These are phyloP conservation scores for Mycosphaerella sp. DNA, from an alignment of 2,329 filamentous ascomycete species.

Conservation along the genomic window DNA sequence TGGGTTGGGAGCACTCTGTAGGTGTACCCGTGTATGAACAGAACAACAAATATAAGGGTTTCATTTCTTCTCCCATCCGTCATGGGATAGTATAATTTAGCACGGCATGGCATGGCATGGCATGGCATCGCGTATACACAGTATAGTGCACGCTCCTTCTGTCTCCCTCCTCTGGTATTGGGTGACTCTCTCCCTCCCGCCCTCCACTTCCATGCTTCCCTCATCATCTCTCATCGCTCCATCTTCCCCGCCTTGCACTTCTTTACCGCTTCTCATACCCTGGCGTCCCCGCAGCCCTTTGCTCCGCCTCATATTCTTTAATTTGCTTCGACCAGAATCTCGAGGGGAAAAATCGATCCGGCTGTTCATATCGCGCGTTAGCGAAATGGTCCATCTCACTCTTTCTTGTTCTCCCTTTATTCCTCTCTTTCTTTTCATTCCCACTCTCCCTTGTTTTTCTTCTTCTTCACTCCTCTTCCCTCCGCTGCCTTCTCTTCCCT, in stretches of 20 bases:
- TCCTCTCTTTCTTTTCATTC: background rate
- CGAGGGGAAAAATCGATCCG: conserved; percentile 73
- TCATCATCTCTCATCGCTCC: background rate
- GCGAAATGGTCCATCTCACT: background rate
- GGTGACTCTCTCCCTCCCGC: background rate
- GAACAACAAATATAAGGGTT: too few species aligned
- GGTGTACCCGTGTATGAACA: too few species aligned
- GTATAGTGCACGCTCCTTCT: background rate
- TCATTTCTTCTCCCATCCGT: too few species aligned
- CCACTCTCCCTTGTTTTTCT: background rate
- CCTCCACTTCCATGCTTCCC: too few species aligned
- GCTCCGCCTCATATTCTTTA: conserved; percentile 56
- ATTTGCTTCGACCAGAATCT: conserved; percentile 72
- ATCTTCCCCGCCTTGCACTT: background rate
- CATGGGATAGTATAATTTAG: too few species aligned
- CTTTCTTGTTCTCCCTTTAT: background rate
- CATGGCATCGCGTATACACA: background rate
- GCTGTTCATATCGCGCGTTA: conserved; percentile 29
- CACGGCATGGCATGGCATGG: background rate
- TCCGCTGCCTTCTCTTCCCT: too few species aligned
- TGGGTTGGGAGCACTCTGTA: too few species aligned
- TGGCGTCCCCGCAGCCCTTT: conserved; percentile 17
- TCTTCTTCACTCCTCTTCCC: too few species aligned
- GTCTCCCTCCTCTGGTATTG: background rate
- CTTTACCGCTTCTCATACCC: conserved; percentile 9